Evolutionary conservation across 1,284 basidiomycete genomes (phyloP), one percentile per base, ranked within the genome.

Genomic region (Tremellales sp.): DNA sequence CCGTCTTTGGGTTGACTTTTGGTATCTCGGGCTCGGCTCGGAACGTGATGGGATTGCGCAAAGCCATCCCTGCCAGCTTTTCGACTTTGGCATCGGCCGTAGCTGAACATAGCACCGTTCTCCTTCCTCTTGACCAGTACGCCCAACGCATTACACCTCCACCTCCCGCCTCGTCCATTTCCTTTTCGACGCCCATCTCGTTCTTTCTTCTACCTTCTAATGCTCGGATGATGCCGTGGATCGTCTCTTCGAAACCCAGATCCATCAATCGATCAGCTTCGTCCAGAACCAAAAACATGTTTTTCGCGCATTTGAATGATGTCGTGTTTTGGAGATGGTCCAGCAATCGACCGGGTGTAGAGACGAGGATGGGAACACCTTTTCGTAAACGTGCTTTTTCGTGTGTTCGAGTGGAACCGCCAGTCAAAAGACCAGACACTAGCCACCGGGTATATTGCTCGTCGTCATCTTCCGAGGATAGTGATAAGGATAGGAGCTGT

Each of bases 11-110:
- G 6, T 48, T 53, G 0, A 41, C 41, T 3, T 46, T 46, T 12
- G 48, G 49, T 10, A 40, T 45, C n/a, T 41, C 61, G 19, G 59
- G 60, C 3, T 53, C 50, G 4, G 68, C 73, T 13, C 76, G 67
- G 55, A 79, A 75, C n/a, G 78, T 65, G 35, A 76, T 62, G 0
- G 80, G 79, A 43, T 79, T 60, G 41, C 70, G 76, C 29, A 98
- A 77, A 1, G 89, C 81, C 29, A 83, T 84, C 4, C 91, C 92
- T 0, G 93, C 90, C 21, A 99, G 77, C 60, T 89, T 87, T 72
- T 97, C 89, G 3, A 98, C 93, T 60, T 91, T 90, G 59, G 96
- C 92, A 48, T 87, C 82, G 36, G 98, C 90, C 0, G 96, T 99
- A 4, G 96, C 96, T 7, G 92, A 97, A 78, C 94, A 99, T 12